Evolutionary conservation across 768 basidiomycete genomes (phyloP).

Genomic region (Butyriboletus loyo): DNA sequence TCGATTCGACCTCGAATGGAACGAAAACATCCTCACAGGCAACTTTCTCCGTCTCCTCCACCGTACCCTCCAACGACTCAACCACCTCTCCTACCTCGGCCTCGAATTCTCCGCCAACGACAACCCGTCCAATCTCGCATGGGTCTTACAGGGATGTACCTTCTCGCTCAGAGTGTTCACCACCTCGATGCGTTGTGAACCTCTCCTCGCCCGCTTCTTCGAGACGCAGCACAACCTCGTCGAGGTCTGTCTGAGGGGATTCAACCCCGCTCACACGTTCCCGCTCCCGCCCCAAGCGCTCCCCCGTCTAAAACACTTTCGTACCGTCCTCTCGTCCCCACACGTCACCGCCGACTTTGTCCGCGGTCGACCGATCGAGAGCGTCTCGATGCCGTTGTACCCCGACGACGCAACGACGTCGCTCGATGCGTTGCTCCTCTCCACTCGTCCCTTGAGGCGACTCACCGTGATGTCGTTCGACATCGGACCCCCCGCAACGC

Average conservation of each 20-base stretch:
- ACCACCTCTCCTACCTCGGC: constrained; percentile 39
- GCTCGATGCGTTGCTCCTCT: constrained; percentile 42
- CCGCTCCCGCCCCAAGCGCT: constrained; percentile 40
- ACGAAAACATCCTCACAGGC: constrained; percentile 34
- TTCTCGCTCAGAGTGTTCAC: constrained; percentile 48
- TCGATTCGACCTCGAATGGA: constrained; percentile 45
- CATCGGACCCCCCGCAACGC: constrained; percentile 38
- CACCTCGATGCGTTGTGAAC: constrained; percentile 55
- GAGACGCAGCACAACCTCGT: constrained; percentile 45
- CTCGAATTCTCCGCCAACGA: constrained; percentile 47
- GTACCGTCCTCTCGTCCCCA: constrained; percentile 52
- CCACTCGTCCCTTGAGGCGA: constrained; percentile 40
- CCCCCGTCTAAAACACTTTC: constrained; percentile 47
- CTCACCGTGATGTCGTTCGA: constrained; percentile 62
- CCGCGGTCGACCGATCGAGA: constrained; percentile 45
- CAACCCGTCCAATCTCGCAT: constrained; percentile 37
- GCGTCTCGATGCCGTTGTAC: constrained; percentile 53
- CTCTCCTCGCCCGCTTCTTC: constrained; percentile 48
- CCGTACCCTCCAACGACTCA: constrained; percentile 39
- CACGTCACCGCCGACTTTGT: constrained; percentile 44
- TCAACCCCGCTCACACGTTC: constrained; percentile 36
- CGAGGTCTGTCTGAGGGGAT: constrained; percentile 56
- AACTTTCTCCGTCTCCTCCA: constrained; percentile 53
- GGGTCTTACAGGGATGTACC: constrained; percentile 46
- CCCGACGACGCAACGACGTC: constrained; percentile 37